Conservation (phyloP, 371 early-diverging fungal genomes). For the Mortierella sp. region DNA sequence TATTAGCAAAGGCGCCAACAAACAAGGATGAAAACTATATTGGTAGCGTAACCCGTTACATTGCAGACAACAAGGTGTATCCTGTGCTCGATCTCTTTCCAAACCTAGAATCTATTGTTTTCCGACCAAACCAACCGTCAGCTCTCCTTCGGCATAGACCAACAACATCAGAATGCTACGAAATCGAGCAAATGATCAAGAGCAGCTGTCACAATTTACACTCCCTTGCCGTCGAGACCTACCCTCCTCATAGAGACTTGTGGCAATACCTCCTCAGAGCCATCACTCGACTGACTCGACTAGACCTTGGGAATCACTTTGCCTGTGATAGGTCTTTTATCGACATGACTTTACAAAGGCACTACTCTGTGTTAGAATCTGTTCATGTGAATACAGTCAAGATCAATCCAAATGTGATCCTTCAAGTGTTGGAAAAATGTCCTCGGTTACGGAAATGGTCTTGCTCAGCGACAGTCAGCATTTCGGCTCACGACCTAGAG, state of each 20-base stretch:
- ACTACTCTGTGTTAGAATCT: background rate
- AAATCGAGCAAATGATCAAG: background rate
- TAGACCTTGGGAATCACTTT: background rate
- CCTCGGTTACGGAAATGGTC: conserved; percentile 2
- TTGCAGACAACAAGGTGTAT: background rate
- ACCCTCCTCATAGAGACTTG: background rate
- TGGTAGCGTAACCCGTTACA: background rate
- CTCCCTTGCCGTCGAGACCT: background rate
- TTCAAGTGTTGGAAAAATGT: background rate
- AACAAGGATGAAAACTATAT: background rate
- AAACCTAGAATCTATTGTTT: background rate
- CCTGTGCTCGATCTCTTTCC: background rate
- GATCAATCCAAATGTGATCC: background rate
- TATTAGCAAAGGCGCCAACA: background rate
- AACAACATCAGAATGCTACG: background rate
- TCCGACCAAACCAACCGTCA: background rate
- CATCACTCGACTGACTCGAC: background rate
- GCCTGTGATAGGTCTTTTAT: background rate
- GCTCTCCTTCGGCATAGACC: background rate
- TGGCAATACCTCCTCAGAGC: background rate
- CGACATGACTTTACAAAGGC: background rate
- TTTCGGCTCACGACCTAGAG: background rate
- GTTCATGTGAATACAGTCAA: background rate
- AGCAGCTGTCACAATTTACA: background rate
- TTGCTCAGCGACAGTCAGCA: background rate